Evolutionary conservation across 2,329 filamentous ascomycete genomes (phyloP).

Genomic region (Zymoseptoria brevis): DNA sequence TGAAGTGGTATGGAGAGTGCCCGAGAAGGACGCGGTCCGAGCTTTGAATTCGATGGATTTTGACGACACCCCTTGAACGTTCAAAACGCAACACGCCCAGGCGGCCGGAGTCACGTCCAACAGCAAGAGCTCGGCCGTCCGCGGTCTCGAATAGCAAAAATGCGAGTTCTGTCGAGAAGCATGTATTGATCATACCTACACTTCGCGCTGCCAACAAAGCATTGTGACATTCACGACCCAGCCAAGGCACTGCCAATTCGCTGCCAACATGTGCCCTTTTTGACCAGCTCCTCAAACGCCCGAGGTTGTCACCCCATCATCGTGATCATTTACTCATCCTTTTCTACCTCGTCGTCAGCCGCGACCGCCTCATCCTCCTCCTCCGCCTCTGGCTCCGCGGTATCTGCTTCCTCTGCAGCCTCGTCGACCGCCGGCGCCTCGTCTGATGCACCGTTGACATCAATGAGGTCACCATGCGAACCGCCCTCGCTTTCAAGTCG

Average conservation of each 20-base stretch:
- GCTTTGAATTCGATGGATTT: neutral
- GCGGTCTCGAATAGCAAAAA: neutral
- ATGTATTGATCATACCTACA: neutral
- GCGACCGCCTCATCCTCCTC: conserved; percentile 7
- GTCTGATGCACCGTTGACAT: conserved; percentile 31
- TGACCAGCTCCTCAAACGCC: neutral
- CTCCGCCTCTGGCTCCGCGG: conserved; percentile 9
- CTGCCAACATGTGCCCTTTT: neutral
- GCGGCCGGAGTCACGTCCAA: neutral
- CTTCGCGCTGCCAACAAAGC: neutral
- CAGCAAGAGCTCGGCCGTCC: neutral
- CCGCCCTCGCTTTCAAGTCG: conserved; percentile 67
- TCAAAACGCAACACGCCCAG: no score
- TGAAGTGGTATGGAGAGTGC: neutral
- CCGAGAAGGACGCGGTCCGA: neutral
- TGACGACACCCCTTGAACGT: no score
- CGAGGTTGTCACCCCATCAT: neutral
- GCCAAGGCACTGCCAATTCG: neutral
- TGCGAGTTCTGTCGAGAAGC: neutral
- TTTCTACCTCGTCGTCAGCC: conserved; percentile 8
- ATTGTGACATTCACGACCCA: neutral
- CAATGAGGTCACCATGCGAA: conserved; percentile 33
- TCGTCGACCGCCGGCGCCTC: conserved; percentile 9
- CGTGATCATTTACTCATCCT: neutral
- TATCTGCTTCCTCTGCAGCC: conserved; percentile 10